Percentiles rank a stretch among this genome's conserved stretches.
These are phyloP conservation scores for Saururus chinensis DNA, from an alignment of 164 flowering plant genomes.

Conservation along the genomic window DNA sequence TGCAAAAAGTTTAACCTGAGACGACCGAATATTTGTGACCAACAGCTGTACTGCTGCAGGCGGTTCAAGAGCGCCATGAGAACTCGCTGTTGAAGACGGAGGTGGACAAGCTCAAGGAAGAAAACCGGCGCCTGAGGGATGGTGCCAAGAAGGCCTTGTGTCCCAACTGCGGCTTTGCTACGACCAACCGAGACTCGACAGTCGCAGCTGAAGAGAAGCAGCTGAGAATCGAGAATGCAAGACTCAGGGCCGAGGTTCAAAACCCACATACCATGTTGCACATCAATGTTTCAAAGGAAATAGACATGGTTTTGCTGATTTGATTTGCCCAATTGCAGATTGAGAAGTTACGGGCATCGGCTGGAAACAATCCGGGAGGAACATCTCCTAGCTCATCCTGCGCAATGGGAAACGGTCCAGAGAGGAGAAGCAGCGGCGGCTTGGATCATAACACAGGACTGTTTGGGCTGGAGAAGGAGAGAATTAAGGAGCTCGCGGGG, in stretches of 20 bases:
- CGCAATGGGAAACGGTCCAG: slow-evolving; percentile 51
- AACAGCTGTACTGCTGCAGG: no score
- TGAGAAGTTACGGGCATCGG: slow-evolving; percentile 49
- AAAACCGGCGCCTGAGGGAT: slow-evolving; percentile 72
- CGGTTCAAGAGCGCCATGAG: slow-evolving; percentile 97
- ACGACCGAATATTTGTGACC: no score
- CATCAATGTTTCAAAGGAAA: no score
- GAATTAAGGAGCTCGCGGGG: slow-evolving; percentile 45
- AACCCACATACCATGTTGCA: no score
- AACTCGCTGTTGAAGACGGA: slow-evolving; percentile 80
- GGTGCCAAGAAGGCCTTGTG: slow-evolving; percentile 55
- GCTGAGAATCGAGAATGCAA: slow-evolving; percentile 74
- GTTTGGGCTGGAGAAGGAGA: slow-evolving; percentile 71
- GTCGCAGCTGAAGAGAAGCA: slow-evolving; percentile 59
- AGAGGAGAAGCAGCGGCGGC: slow-evolving; percentile 45
- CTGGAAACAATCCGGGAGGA: slow-evolving; percentile 39
- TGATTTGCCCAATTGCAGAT: slow-evolving; percentile 30
- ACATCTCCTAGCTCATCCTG: slow-evolving; percentile 52
- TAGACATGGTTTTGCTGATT: no score
- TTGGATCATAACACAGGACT: slow-evolving; percentile 61
- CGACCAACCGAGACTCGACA: slow-evolving; percentile 34
- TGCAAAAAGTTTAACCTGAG: no score
- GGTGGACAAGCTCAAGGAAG: slow-evolving; percentile 75
- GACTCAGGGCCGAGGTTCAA: slow-evolving; percentile 95
- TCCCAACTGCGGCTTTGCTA: slow-evolving; percentile 74